Conservation (phyloP, 2,329 filamentous ascomycete genomes). For the Colletotrichum euphorbiae region DNA sequence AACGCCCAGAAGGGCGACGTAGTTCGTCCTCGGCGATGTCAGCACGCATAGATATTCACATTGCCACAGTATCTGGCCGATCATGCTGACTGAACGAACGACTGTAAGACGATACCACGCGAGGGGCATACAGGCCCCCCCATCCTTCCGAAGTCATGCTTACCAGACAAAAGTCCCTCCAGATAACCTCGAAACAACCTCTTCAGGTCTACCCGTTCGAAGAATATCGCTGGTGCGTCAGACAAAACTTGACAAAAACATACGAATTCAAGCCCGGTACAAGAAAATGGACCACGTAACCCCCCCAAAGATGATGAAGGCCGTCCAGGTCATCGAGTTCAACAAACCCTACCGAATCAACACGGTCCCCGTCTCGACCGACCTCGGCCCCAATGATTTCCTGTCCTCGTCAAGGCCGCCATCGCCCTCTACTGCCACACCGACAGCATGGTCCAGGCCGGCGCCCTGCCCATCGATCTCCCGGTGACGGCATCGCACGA, state of each 20-base stretch:
- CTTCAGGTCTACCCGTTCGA: not conserved
- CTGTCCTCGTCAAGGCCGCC: too few relatives aligned
- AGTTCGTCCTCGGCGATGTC: too few relatives aligned
- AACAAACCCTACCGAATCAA: slow-evolving; percentile 66
- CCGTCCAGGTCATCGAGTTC: slow-evolving; percentile 53
- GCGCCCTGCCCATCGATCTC: too few relatives aligned
- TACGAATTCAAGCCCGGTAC: not conserved
- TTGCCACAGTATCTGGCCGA: too few relatives aligned
- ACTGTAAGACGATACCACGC: too few relatives aligned
- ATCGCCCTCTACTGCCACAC: too few relatives aligned
- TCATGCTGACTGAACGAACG: too few relatives aligned
- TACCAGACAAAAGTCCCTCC: not conserved
- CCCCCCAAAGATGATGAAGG: slow-evolving; percentile 46
- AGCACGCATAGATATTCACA: too few relatives aligned
- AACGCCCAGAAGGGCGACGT: too few relatives aligned
- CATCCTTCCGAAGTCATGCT: not conserved
- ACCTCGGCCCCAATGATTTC: slow-evolving; percentile 59
- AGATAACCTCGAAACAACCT: not conserved
- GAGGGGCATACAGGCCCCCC: too few relatives aligned
- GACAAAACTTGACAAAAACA: not conserved
- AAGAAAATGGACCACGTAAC: not conserved
- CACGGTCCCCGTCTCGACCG: slow-evolving; percentile 59
- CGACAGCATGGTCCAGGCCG: too few relatives aligned
- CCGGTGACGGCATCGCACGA: too few relatives aligned
- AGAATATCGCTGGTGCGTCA: not conserved